Evolutionary conservation across 208 protist genomes (phyloP).

Genomic region (Wallacemonas sp.): DNA sequence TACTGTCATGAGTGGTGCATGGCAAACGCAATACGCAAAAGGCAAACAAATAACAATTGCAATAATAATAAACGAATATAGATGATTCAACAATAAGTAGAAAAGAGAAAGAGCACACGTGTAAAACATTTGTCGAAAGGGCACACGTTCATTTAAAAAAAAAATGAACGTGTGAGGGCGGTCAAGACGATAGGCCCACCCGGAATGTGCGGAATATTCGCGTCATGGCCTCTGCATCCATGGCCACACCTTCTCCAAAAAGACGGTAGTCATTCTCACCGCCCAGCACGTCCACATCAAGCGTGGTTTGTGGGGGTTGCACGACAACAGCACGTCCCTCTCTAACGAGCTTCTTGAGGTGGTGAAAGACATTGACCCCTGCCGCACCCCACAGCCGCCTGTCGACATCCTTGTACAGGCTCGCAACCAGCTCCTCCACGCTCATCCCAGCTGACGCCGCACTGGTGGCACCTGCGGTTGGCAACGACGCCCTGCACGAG

Average conservation of each 20-base stretch:
- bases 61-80: too few species aligned
- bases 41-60: too few species aligned
- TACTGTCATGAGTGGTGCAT: too few species aligned
- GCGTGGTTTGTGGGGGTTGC: constrained; percentile 3
- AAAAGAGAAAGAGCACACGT: too few species aligned
- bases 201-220: constrained; percentile 37
- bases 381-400: constrained; percentile 43
- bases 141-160: too few species aligned
- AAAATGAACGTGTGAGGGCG: constrained; percentile 8
- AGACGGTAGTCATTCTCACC: constrained; percentile 45
- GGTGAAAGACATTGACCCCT: constrained; percentile 59
- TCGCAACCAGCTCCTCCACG: constrained; percentile 39
- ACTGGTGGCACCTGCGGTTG: background rate
- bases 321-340: constrained; percentile 36
- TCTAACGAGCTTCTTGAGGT: constrained; percentile 58
- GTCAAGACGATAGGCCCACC: constrained; percentile 16
- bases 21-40: too few species aligned
- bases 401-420: constrained; percentile 50
- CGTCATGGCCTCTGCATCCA: constrained; percentile 21
- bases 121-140: too few species aligned
- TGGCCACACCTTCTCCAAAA: constrained; percentile 39
- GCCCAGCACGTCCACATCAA: constrained; percentile 26
- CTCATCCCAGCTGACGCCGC: constrained; percentile 13
- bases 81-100: too few species aligned
- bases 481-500: too few species aligned